Evolutionary conservation across 139 green algal species (phyloP), one percentile per base, ranked within the genome.

Genomic region (Chlorella sp.): DNA sequence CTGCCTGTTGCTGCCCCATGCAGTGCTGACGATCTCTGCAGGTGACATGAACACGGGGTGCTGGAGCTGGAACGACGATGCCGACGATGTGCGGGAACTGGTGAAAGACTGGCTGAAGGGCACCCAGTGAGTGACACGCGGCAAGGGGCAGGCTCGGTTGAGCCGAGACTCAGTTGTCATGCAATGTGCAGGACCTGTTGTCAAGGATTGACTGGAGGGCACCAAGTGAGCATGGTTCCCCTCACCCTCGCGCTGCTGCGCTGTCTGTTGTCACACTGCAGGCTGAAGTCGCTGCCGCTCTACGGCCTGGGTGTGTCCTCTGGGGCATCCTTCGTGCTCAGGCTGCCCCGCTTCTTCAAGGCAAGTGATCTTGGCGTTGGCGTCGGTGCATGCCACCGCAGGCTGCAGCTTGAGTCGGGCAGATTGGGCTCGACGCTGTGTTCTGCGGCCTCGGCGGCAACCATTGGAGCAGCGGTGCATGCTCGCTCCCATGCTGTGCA

Each of bases 261-360:
- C 46, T 54, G 7, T 54, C 46, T 7, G 7, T 11, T 11, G 11
- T 54, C 11, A 11, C 46, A 13, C 19, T 79, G 54, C 77, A 83
- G 77, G 60, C 60, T 83, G 58, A 64, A 83, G 28, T 8, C 58
- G 8, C 60, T 83, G 60, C 77, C 77, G 1, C 77, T 83, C 0
- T 83, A 83, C 32, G 77, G 60, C 58, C 22, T 56, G 22, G 77
- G 77, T 30, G 58, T 83, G 6, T 83, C 77, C 41, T 69, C 77
- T 19, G 77, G 77, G 8, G 77, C 60, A 26, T 69, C 60, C 38
- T 83, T 83, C 40, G 51, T 60, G 13, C 51, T 60, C 51, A 60
- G 24, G 51, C 51, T 60, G 51, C 51, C 51, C 2, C 51, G 51
- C 51, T 60, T 60, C 51, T 60, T 60, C 51, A 60, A 60, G 51